A percentile compares a stretch with the other conserved stretches of the same genome.
These are phyloP conservation scores for Ophiostoma tasmaniense DNA, from an alignment of 2,329 filamentous ascomycete genomes.

Conservation along the genomic window DNA sequence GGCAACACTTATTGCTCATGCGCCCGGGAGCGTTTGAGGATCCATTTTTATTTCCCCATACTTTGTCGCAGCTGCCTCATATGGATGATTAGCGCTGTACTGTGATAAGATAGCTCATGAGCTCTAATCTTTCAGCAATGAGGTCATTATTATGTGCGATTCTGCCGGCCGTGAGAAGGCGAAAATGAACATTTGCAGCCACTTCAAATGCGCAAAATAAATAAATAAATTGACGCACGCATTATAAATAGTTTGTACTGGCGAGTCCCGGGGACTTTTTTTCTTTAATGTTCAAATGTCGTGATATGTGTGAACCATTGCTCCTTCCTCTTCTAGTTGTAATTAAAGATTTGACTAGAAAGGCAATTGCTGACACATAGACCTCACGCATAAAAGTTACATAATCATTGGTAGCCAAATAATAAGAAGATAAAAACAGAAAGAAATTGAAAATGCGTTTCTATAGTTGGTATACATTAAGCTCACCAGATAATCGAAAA, in stretches of 20 bases:
- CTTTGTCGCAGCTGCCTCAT: constrained; percentile 3
- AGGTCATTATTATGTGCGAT: neutral
- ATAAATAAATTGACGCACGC: neutral
- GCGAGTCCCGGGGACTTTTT: accelerated
- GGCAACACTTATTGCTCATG: neutral
- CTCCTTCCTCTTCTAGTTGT: neutral
- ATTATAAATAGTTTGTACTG: neutral
- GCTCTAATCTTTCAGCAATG: neutral
- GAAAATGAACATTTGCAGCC: neutral
- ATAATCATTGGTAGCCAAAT: neutral
- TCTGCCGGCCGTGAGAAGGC: neutral
- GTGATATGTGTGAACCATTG: neutral
- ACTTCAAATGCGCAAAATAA: no score
- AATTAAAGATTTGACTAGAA: neutral
- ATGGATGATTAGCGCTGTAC: neutral
- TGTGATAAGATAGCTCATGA: neutral
- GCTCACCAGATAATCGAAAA: neutral
- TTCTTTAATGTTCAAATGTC: neutral
- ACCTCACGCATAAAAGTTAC: neutral
- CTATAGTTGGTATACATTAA: neutral
- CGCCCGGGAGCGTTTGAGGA: neutral
- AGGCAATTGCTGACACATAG: neutral
- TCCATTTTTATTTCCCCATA: constrained; percentile 1
- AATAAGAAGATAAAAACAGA: neutral
- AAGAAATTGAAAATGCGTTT: neutral